Evolutionary conservation across 2,329 filamentous ascomycete genomes (phyloP).

Genomic region (Scedosporium apiospermum): DNA sequence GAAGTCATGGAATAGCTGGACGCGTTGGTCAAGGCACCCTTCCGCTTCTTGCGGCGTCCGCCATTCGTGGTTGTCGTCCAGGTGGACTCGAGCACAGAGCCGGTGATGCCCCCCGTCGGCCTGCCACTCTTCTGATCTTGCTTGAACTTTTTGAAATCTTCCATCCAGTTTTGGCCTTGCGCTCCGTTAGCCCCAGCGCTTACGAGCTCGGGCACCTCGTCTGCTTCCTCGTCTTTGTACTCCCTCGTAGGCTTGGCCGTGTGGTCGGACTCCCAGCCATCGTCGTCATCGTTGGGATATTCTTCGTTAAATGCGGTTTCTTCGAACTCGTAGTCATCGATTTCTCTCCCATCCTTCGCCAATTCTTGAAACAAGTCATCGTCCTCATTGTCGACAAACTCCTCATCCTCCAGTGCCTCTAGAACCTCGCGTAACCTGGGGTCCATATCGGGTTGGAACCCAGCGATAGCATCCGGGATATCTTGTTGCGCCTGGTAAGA

Average conservation of each 20-base stretch:
- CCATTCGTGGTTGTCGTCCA: slow-evolving; percentile 71
- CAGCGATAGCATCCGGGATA: slow-evolving; percentile 80
- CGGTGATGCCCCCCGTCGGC: slow-evolving; percentile 29
- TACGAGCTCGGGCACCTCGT: slow-evolving; percentile 39
- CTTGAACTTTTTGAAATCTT: slow-evolving; percentile 92
- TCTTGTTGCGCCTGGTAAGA: slow-evolving; percentile 92
- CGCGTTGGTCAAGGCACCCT: slow-evolving; percentile 81
- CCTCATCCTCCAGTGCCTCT: slow-evolving; percentile 91
- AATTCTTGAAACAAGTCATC: slow-evolving; percentile 78
- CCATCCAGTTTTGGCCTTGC: slow-evolving; percentile 74
- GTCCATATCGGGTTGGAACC: slow-evolving; percentile 98
- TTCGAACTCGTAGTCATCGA: slow-evolving; percentile 75
- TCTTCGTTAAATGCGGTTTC: slow-evolving; percentile 33
- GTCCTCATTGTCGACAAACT: slow-evolving; percentile 76
- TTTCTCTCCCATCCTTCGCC: slow-evolving; percentile 59
- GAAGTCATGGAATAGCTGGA: slow-evolving; percentile 90
- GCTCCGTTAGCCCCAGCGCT: slow-evolving; percentile 43
- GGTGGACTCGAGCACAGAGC: slow-evolving; percentile 57
- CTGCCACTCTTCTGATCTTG: slow-evolving; percentile 54
- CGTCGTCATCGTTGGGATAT: slow-evolving; percentile 47
- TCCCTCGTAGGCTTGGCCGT: slow-evolving; percentile 69
- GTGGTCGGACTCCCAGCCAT: slow-evolving; percentile 90
- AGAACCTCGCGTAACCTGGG: slow-evolving; percentile 81
- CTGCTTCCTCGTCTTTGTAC: slow-evolving; percentile 31
- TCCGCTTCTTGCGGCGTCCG: slow-evolving; percentile 84